Evolutionary conservation across 2,329 filamentous ascomycete species (phyloP), one percentile per base, ranked within the genome.

Genomic region (Drechslera avenae): DNA sequence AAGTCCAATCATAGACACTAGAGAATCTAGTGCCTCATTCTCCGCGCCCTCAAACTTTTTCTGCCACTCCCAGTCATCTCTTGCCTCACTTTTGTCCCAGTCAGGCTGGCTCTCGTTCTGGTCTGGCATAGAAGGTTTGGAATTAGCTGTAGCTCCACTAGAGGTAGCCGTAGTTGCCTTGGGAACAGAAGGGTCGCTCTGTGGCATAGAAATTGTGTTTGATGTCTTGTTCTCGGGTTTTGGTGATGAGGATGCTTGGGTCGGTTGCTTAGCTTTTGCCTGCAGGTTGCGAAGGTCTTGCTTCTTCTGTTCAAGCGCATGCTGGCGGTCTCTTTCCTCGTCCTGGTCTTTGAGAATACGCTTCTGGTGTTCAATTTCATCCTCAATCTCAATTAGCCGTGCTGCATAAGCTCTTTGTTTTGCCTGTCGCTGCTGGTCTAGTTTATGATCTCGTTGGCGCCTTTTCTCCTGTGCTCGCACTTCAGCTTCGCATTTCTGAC

Each of bases 1-100:
- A 0, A 92, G 75, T 2, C 68, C 88, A 35, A 87, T 84, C 83
- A 91, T 86, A 0, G 67, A 70, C 84, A 91, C 90, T 7, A 92
- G 63, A 0, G 75, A 64, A 51, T 91, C 87, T 0, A 91, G 61
- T 0, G 80, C 75, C 0, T 69, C 61, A 54, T 83, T 89, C 1
- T 62, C 59, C 0, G 80, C 78, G 1, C 76, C 76, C 26, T 86
- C 79, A 1, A 69, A 63, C 1, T 72, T 40, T 63, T 90, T 90
- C 58, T 86, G 78, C 1, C 74, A 64, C 12, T 86, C 72, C 88
- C 87, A 91, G 14, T 89, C 84, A 1, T 74, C 77, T 46, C 50
- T 64, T 2, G 70, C 58, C 34, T 69, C 60, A 39, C 66, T 68
- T 6, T 62, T 45, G 12, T 66, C 47, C 59, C 54, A 58, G 26